Evolutionary conservation across 495 filamentous ascomycete genomes (phyloP).

Genomic region (Penicillium chermesinum): DNA sequence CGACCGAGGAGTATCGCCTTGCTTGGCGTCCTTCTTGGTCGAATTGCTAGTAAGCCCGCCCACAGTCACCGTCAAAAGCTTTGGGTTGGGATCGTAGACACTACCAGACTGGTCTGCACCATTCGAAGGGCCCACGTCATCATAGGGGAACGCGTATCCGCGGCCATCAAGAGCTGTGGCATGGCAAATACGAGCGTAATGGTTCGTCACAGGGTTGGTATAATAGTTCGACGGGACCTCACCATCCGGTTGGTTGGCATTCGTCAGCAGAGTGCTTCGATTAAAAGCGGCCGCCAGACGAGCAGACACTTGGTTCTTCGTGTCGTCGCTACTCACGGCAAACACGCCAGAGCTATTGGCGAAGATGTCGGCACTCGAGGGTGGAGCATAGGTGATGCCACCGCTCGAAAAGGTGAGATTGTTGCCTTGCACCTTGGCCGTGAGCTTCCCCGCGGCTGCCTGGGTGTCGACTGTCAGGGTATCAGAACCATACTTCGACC

Average conservation of each 20-base stretch:
- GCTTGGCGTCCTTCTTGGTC: background rate
- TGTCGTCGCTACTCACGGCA: constrained; percentile 41
- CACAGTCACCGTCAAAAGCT: constrained; percentile 55
- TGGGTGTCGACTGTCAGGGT: constrained; percentile 62
- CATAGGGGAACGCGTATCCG: constrained; percentile 76
- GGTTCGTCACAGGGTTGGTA: constrained; percentile 55
- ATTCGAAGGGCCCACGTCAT: constrained; percentile 60
- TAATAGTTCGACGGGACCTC: constrained; percentile 49
- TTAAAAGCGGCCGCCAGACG: constrained; percentile 66
- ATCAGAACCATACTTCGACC: constrained; percentile 49
- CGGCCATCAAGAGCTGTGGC: constrained; percentile 52
- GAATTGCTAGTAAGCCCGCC: constrained; percentile 42
- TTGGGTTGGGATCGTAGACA: constrained; percentile 53
- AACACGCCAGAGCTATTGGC: constrained; percentile 68
- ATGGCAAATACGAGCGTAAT: constrained; percentile 67
- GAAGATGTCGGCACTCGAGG: constrained; percentile 61
- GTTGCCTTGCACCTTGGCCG: constrained; percentile 46
- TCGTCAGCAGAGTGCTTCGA: constrained; percentile 54
- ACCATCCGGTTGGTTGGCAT: constrained; percentile 46
- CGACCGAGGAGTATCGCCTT: background rate
- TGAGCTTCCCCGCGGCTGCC: constrained; percentile 43
- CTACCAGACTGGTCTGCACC: constrained; percentile 58
- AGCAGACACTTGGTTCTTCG: constrained; percentile 53
- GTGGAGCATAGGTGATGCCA: constrained; percentile 50
- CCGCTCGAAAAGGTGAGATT: constrained; percentile 45